Percentiles rank a stretch among this genome's conserved stretches.
Conservation (phyloP, 108 stramenopile species). For the Craspedostauros australis region DNA sequence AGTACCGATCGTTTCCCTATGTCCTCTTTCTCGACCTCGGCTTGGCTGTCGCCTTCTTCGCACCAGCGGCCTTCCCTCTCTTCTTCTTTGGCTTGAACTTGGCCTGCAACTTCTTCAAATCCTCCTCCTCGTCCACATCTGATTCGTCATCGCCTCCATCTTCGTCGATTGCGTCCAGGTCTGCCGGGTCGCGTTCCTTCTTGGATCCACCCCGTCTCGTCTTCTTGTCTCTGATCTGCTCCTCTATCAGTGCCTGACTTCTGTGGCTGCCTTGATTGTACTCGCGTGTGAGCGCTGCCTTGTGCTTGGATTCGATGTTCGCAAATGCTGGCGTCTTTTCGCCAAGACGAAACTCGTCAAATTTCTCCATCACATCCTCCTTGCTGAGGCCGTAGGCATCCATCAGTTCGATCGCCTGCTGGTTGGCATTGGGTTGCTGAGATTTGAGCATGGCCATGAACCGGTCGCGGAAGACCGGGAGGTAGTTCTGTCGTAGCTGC, state of each 20-base stretch:
- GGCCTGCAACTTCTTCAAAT: constrained; percentile 33
- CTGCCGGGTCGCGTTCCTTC: constrained; percentile 34
- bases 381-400: constrained; percentile 91
- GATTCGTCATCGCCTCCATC: constrained; percentile 34
- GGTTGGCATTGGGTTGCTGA: constrained; percentile 30
- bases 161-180: constrained; percentile 53
- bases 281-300: constrained; percentile 78
- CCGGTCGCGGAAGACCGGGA: constrained; percentile 62
- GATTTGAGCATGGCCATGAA: constrained; percentile 53
- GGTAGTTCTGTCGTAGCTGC: constrained; percentile 75
- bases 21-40: too few species aligned
- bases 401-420: constrained; percentile 76
- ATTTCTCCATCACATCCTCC: constrained; percentile 91
- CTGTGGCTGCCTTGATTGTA: constrained; percentile 78
- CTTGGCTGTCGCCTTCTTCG: too few species aligned
- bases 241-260: constrained; percentile 78
- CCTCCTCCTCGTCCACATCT: constrained; percentile 36
- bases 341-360: constrained; percentile 69
- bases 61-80: too few species aligned
- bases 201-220: constrained; percentile 10
- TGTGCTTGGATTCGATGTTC: constrained; percentile 75
- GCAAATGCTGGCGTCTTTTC: constrained; percentile 42
- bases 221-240: constrained; percentile 44
- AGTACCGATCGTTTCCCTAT: too few species aligned
- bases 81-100: constrained; percentile 33